Base-by-base conservation (phyloP, 2,329 filamentous ascomycete species). In the Dryadomyces quercivorus region DNA sequence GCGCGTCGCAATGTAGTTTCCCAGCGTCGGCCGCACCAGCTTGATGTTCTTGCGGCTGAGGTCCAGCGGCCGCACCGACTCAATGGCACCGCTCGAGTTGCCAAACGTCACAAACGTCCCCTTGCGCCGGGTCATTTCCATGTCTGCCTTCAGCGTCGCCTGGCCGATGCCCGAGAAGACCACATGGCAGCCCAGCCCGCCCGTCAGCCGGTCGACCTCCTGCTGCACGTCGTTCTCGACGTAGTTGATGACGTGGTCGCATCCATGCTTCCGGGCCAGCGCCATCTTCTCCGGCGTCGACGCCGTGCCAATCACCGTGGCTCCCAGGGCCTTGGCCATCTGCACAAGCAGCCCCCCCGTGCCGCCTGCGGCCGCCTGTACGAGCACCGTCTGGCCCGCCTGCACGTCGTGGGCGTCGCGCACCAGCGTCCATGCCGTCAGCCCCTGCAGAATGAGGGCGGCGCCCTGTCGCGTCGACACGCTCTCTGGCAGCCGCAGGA, bases 121-220 rank as follows among this genome's bases (percentile, higher is more conserved):
- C 72, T 93, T 93, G 59, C 83, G 69, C 61, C 82, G 85, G 50
- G 91, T 76, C 61, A 81, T 77, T 58, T 88, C 80, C 59, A 95
- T 67, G 63, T 83, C 85, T n/a, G 81, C 76, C 62, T 94, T 87
- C 69, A 92, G 93, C 0, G 91, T 95, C 49, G 77, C 75, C 71
- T 88, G 86, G 10, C 90, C 91, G 5, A 95, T 86, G 10, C 87
- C 86, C 65, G 95, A 89, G 64, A 88, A 93, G 18, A 95, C 85
- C 8, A 83, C 89, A 58, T 81, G 78, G 3, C 85, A 83, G 7
- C 91, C 91, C 58, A 82, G 72, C 0, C 85, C 85, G 5, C 75
- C 79, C 0, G 89, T 95, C 46, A 88, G 80, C 63, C 84, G 75
- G 61, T 77, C 72, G 5, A 88, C 82, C 64, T 78, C 75, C 47